A percentile compares a stretch with the other conserved stretches of the same genome.
These are phyloP conservation scores for Entonaema liquescens DNA, from an alignment of 495 filamentous ascomycete genomes.

Conservation along the genomic window DNA sequence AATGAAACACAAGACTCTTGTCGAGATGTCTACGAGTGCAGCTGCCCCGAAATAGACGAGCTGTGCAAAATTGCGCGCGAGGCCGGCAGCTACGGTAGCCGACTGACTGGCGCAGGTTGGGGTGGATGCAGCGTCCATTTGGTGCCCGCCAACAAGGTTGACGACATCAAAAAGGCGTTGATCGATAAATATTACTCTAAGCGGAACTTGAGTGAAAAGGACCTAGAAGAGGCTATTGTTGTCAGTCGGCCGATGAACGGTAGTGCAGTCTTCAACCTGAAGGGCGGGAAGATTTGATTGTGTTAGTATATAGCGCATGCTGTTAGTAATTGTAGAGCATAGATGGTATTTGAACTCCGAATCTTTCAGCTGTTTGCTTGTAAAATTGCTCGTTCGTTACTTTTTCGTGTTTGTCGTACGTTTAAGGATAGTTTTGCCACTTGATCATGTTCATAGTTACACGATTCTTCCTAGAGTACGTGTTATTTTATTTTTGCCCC, in stretches of 20 bases:
- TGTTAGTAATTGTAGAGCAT: background rate
- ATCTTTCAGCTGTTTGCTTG: background rate
- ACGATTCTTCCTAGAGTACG: too few relatives aligned
- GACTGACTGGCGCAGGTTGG: conserved; percentile 95
- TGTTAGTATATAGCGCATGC: background rate
- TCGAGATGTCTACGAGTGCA: conserved; percentile 85
- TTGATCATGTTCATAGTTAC: background rate
- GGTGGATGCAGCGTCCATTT: conserved; percentile 96
- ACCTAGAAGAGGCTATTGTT: conserved; percentile 81
- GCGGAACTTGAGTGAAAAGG: conserved; percentile 75
- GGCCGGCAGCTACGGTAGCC: conserved; percentile 83
- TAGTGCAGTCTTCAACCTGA: conserved; percentile 59
- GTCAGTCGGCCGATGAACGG: conserved; percentile 87
- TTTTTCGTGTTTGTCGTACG: background rate
- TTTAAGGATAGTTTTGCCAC: background rate
- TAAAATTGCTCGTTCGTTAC: background rate
- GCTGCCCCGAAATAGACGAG: conserved; percentile 86
- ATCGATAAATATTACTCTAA: conserved; percentile 84
- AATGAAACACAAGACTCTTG: conserved; percentile 91
- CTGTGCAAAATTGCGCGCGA: conserved; percentile 80
- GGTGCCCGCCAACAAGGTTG: conserved; percentile 83
- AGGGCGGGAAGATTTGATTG: conserved; percentile 40
- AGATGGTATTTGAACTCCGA: background rate
- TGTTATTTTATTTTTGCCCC: background rate
- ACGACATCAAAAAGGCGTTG: conserved; percentile 80